A percentile compares a stretch with the other conserved stretches of the same genome.
phyloP scores from a whole-genome alignment of 176 grass and related monocot species.

The Cenchrus purpureus region DNA sequence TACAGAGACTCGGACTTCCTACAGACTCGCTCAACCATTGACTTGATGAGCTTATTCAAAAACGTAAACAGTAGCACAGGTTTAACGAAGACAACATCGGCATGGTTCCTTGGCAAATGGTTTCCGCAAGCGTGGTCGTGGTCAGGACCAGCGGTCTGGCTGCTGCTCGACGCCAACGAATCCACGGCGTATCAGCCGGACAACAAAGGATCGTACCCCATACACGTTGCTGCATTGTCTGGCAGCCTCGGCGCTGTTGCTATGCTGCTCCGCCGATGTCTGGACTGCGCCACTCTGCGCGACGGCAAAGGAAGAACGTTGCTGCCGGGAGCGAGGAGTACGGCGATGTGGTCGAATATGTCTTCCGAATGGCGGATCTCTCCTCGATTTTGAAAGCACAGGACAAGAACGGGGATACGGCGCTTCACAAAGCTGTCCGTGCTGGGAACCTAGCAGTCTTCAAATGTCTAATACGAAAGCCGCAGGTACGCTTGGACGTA shows the following conservation, averaged over 20 bases:
- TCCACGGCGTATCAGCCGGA: neutral
- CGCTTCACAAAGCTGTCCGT: neutral
- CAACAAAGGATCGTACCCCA: neutral
- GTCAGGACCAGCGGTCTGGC: too few relatives aligned
- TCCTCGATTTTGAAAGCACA: neutral
- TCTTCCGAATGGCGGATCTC: neutral
- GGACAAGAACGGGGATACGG: constrained; percentile 6
- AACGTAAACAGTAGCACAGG: too few relatives aligned
- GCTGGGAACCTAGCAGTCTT: neutral
- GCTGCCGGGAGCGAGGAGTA: neutral
- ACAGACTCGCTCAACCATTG: too few relatives aligned
- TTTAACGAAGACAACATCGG: too few relatives aligned
- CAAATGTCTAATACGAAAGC: neutral
- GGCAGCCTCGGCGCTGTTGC: neutral
- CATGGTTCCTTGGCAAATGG: too few relatives aligned
- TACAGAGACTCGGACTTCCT: too few relatives aligned
- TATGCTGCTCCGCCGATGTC: neutral
- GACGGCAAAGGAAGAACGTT: constrained; percentile 5
- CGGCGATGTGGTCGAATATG: neutral
- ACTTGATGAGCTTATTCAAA: too few relatives aligned
- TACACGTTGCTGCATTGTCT: neutral
- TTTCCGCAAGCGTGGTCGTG: too few relatives aligned
- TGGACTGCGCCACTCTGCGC: constrained; percentile 7
- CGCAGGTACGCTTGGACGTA: neutral
- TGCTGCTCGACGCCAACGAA: too few relatives aligned